Conservation (phyloP, 495 filamentous ascomycete species). For the Lentithecium fluviatile region DNA sequence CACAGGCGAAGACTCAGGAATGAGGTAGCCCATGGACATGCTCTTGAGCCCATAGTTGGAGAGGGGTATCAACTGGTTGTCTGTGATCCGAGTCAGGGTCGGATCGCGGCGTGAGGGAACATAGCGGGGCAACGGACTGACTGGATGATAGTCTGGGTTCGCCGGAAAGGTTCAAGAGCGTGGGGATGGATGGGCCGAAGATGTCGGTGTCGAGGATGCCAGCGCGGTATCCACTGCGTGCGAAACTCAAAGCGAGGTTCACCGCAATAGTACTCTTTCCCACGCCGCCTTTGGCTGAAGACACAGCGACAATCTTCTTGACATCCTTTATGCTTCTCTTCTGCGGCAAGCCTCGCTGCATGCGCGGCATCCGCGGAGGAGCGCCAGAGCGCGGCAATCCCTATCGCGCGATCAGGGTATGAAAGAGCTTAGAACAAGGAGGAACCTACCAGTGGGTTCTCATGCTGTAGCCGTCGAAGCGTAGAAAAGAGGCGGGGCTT, state of each 20-base stretch:
- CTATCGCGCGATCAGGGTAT: constrained; percentile 43
- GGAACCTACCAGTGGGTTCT: constrained; percentile 76
- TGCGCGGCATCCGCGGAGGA: constrained; percentile 68
- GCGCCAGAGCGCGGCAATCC: constrained; percentile 78
- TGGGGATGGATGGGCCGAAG: constrained; percentile 93
- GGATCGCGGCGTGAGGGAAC: neutral
- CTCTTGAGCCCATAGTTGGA: constrained; percentile 96
- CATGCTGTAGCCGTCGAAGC: constrained; percentile 66
- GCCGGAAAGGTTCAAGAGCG: constrained; percentile 74
- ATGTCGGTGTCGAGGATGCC: constrained; percentile 95
- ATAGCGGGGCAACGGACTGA: constrained; percentile 10
- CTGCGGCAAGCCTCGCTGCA: constrained; percentile 80
- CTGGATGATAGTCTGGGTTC: constrained; percentile 55
- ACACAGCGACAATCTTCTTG: constrained; percentile 83
- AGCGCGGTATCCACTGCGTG: constrained; percentile 70
- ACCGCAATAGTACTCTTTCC: constrained; percentile 96
- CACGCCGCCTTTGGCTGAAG: constrained; percentile 94
- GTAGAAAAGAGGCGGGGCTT: constrained; percentile 65
- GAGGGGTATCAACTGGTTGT: constrained; percentile 79
- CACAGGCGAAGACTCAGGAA: constrained; percentile 71
- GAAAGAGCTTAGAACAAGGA: no score
- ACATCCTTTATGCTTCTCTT: constrained; percentile 78
- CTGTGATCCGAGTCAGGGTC: constrained; percentile 41
- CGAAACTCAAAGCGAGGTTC: constrained; percentile 84
- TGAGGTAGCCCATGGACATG: constrained; percentile 97